Conservation (phyloP, 108 stramenopile genomes). For the Cyclotella atomus region DNA sequence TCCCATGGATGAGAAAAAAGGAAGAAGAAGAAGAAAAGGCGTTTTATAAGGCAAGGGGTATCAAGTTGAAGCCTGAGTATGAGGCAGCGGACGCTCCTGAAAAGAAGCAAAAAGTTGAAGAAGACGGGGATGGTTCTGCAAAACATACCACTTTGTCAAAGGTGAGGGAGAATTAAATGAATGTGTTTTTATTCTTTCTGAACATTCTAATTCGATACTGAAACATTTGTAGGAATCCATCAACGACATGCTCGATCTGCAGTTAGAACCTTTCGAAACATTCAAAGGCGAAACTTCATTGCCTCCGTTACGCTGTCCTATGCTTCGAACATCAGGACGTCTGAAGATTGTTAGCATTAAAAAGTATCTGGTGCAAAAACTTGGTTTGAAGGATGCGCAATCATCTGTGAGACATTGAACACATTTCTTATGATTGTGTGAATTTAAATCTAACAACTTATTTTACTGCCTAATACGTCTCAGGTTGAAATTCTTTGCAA, state of each 20-base stretch:
- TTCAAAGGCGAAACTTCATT: constrained; percentile 6
- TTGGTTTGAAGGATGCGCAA: constrained; percentile 32
- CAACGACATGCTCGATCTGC: constrained; percentile 34
- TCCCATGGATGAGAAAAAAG: constrained; percentile 45
- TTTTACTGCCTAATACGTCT: neutral
- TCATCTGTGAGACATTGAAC: constrained; percentile 1
- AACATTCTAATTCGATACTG: neutral
- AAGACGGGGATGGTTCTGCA: constrained; percentile 14
- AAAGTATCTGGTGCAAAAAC: constrained; percentile 45
- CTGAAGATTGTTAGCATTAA: constrained; percentile 48
- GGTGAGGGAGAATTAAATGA: neutral
- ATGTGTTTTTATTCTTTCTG: neutral
- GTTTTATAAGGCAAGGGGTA: constrained; percentile 52
- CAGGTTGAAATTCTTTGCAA: constrained; percentile 57
- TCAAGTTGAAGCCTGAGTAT: constrained; percentile 47
- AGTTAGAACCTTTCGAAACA: constrained; percentile 29
- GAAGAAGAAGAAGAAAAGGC: constrained; percentile 48
- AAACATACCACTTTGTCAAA: constrained; percentile 11
- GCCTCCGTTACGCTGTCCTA: constrained; percentile 24
- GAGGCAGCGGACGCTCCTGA: constrained; percentile 6
- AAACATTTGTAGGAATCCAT: neutral
- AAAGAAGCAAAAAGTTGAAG: constrained; percentile 1
- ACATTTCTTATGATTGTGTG: neutral
- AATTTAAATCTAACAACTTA: neutral
- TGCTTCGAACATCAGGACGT: constrained; percentile 38